phyloP scores from a whole-genome alignment of 371 early-diverging fungal species.

The Batkoa obscura region DNA sequence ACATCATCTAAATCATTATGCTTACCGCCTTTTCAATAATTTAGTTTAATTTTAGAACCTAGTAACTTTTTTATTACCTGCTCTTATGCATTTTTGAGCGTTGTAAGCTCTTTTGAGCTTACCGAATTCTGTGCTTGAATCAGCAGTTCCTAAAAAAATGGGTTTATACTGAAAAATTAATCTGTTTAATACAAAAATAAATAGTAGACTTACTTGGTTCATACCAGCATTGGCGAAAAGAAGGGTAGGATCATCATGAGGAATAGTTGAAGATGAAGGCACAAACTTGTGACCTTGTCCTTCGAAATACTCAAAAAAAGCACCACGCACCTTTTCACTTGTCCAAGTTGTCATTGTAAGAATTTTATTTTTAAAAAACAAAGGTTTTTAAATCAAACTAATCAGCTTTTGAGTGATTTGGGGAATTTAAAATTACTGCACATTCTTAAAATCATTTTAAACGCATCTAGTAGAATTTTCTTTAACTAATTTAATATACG shows the following conservation, averaged over 20 bases:
- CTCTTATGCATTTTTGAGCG: conserved; percentile 97
- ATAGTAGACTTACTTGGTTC: conserved; percentile 62
- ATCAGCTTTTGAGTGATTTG: too few relatives aligned
- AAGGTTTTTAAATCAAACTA: too few relatives aligned
- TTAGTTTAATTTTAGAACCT: not conserved
- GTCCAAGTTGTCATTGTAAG: conserved; percentile 33
- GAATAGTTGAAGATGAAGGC: conserved; percentile 86
- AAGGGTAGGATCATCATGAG: conserved; percentile 93
- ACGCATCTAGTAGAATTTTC: too few relatives aligned
- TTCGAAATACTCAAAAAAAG: conserved; percentile 86
- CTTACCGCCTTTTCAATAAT: conserved; percentile 72
- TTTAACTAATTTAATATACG: too few relatives aligned
- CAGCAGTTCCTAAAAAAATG: conserved; percentile 91
- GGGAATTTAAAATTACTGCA: too few relatives aligned
- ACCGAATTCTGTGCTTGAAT: conserved; percentile 75
- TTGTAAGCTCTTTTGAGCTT: conserved; percentile 86
- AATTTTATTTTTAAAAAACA: too few relatives aligned
- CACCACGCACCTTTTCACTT: conserved; percentile 58
- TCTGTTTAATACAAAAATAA: not conserved
- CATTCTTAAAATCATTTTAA: too few relatives aligned
- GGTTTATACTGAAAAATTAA: conserved; percentile 67
- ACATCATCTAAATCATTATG: conserved; percentile 99
- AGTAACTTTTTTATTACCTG: conserved; percentile 36
- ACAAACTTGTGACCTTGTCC: conserved; percentile 61
- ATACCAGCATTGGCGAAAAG: conserved; percentile 99